Percentiles rank a stretch among this genome's conserved stretches.
phyloP scores from a whole-genome alignment of 169 alveolate species.

The Cryptosporidium bovis region DNA sequence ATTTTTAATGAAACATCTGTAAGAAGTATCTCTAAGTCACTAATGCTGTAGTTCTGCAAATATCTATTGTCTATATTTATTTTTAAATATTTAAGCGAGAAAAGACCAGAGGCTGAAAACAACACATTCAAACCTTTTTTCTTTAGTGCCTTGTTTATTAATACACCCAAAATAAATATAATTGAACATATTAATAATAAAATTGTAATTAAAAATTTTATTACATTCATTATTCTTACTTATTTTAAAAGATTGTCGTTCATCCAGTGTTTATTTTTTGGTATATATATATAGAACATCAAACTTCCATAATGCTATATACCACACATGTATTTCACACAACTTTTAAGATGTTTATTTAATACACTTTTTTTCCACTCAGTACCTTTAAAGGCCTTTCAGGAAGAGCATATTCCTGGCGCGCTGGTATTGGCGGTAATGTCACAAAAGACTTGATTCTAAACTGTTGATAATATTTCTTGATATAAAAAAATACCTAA shows the following conservation, averaged over 20 bases:
- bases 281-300: too few species aligned
- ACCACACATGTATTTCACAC: too few species aligned
- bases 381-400: neutral
- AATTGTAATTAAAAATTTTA: neutral
- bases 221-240: neutral
- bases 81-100: conserved; percentile 18
- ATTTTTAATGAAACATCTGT: conserved; percentile 3
- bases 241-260: too few species aligned
- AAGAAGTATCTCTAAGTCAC: neutral
- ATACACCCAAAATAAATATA: neutral
- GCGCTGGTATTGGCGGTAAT: conserved; percentile 9
- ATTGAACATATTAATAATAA: conserved; percentile 1
- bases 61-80: conserved; percentile 9
- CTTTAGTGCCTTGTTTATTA: neutral
- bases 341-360: too few species aligned
- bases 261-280: too few species aligned
- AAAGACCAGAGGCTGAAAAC: conserved; percentile 22
- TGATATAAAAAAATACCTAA: neutral
- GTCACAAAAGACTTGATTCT: conserved; percentile 13
- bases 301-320: too few species aligned
- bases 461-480: neutral
- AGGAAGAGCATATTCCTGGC: neutral
- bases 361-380: neutral
- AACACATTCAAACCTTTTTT: conserved; percentile 36
- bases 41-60: neutral